Conservation (phyloP, 148 eudicot genomes). For the Beta vulgaris region DNA sequence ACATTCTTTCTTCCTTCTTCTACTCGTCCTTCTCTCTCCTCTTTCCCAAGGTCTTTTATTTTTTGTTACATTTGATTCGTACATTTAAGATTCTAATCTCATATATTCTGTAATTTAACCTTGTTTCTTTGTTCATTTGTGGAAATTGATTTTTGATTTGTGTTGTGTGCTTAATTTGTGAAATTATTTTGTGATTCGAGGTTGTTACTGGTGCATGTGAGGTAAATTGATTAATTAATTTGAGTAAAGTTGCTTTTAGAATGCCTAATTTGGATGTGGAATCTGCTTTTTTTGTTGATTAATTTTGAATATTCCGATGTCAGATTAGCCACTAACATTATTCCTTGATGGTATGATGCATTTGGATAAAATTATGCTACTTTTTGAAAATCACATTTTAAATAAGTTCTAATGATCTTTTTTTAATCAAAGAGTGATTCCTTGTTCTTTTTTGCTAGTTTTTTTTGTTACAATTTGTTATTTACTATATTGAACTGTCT, state of each 20-base stretch:
- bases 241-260: not conserved
- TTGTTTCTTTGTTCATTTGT: not conserved
- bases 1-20: slow-evolving; percentile 4
- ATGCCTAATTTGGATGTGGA: not conserved
- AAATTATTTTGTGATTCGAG: not conserved
- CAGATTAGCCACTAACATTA: not conserved
- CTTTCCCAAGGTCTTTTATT: slow-evolving; percentile 10
- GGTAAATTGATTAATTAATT: not conserved
- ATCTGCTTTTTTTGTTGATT: not conserved
- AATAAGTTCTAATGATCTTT: not conserved
- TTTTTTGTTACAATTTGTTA: not conserved
- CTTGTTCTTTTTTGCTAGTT: not conserved
- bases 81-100: not conserved
- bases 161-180: not conserved
- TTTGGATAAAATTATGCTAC: no score
- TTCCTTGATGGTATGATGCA: no score
- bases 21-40: slow-evolving; percentile 5
- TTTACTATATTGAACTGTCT: not conserved
- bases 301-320: not conserved
- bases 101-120: no score
- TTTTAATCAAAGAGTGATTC: not conserved
- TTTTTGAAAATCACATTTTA: not conserved
- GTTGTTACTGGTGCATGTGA: not conserved
- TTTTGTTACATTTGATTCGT: not conserved
- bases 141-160: not conserved